Evolutionary conservation across 208 protist species (phyloP), one percentile per base, ranked within the genome.

Genomic region (Blechomonas ayalai): DNA sequence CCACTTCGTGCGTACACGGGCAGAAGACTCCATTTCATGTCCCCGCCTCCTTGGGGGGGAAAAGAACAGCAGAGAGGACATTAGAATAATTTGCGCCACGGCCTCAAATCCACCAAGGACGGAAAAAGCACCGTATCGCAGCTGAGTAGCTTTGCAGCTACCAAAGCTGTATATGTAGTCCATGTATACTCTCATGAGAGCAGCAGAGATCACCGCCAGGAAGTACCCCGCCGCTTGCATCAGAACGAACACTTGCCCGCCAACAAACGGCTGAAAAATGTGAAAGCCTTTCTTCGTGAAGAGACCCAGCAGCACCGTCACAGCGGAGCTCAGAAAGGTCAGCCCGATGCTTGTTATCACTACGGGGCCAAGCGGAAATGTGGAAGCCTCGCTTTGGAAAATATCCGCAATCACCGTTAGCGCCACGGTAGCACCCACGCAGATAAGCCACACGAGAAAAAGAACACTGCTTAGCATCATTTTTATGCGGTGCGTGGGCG

Each of bases 241-340:
- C 2, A 70, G 19, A 2, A 82, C 62, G 71, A 90, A 93, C 3
- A 44, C 36, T 15, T 73, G 60, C 2, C 78, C 81, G 9, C 77
- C 81, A 9, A 55, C 33, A 34, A 90, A 90, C 8, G 78, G 80
- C 48, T 86, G 66, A 39, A 84, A 90, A 3, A 85, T 42, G 22
- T 22, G 46, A 52, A 82, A 93, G 19, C 56, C 48, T 4, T 39
- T 39, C 22, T 66, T 38, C 0, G 64, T 65, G n/a, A 58, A 15
- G 18, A 64, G 47, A 28, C 76, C 76, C 4, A 83, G 50, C 2
- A 84, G 32, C 8, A 58, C 29, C 13, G 51, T 59, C 24, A 79
- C 9, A n/a, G 63, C 9, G 1, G 53, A 48, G 32, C 62, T 66
- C 5, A 75, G 27, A 9, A 67, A 24, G 37, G 75, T 50, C 0